Base-by-base conservation (phyloP, 2,329 filamentous ascomycete species). In the Pestalotiopsis sp. region DNA sequence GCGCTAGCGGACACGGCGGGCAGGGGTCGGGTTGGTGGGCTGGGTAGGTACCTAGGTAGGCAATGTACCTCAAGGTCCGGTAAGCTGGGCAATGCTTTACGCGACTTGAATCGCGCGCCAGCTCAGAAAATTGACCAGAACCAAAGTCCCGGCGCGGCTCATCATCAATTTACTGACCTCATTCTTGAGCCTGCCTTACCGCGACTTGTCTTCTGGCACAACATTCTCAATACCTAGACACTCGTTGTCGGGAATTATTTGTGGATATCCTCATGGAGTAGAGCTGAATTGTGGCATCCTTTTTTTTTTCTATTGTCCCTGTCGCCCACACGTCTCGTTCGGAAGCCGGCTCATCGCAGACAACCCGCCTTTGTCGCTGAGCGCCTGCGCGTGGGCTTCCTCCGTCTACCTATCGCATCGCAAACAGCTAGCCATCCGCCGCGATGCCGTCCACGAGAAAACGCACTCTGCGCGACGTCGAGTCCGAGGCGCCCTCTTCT, bases 361-460 rank as follows among this genome's bases (percentile, higher is more conserved):
- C 57, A 59, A 59, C 14, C 13, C 57, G 57, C 57, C 57, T 25
- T 27, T 52, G 45, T 52, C 45, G 45, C 17, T 20, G 17, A 52
- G 45, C 45, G 45, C 45, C 45, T 52, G 45, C 25, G 36, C 27
- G 20, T 25, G 23, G 23, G n/a, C 25, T 20, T 36, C 23, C 60
- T 12, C 27, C 20, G 13, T 63, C 39, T 20, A 69, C 64, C 45
- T 20, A 69, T 66, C 45, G 66, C 68, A 67, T 67, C 66, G 59
- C 36, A 64, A 64, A 31, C 45, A 52, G 45, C 45, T 17, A 52
- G 17, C 17, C 45, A 52, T 36, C 31, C 31, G 31, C 17, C 17
- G 66, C 69, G 56, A 86, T 85, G 83, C 81, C 81, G 63, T 81
- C 83, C 27, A 79, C 82, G 56, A 82, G 84, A 75, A 87, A 87